These are phyloP conservation scores for Plasmodium malariae DNA, from an alignment of 169 alveolate genomes.

Conservation along the genomic window DNA sequence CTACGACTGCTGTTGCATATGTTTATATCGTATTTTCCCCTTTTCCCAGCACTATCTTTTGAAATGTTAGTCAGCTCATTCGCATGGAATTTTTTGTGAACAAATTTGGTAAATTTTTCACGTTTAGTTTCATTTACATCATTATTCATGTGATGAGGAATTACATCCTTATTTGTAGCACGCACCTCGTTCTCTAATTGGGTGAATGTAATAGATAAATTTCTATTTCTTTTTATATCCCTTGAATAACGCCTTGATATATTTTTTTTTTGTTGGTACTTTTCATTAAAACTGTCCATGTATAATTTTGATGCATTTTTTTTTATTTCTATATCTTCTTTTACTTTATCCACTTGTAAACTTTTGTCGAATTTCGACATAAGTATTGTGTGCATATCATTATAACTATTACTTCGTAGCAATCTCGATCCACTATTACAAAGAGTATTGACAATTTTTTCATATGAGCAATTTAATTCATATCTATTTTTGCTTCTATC, in stretches of 20 bases:
- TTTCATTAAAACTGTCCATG: neutral
- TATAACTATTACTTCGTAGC: neutral
- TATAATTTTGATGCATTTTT: neutral
- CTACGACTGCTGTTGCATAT: neutral
- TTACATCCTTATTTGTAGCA: neutral
- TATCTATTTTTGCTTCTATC: slow-evolving; percentile 2
- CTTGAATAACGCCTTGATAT: neutral
- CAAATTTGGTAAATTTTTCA: neutral
- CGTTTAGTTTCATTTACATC: neutral
- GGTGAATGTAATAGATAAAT: neutral
- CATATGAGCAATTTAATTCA: slow-evolving; percentile 28
- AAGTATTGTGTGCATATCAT: neutral
- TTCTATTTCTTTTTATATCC: neutral
- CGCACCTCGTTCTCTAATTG: neutral
- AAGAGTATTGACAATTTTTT: slow-evolving; percentile 17
- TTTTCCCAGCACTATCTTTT: neutral
- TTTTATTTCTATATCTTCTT: neutral
- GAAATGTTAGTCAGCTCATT: neutral
- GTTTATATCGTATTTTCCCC: neutral
- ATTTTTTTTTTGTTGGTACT: neutral
- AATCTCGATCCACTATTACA: slow-evolving; percentile 13
- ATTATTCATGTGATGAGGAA: neutral
- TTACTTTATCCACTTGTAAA: neutral
- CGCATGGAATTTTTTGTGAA: neutral
- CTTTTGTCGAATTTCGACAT: too few species aligned